Conservation (phyloP, 805 yeast species). For the Ogataea ramenticola region DNA sequence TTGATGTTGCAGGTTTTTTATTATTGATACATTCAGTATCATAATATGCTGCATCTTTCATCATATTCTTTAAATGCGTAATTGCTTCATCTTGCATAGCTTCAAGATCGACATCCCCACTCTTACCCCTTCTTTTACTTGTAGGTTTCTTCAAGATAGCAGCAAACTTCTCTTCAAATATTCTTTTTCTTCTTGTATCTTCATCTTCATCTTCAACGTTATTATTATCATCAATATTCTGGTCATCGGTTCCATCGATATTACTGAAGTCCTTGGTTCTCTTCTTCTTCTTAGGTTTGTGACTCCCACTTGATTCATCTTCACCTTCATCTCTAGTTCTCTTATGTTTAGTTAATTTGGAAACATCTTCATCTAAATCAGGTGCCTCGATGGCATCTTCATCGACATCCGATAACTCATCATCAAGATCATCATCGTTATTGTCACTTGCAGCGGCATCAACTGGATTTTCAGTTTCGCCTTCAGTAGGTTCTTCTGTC, state of each 20-base stretch:
- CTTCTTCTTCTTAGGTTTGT: background rate
- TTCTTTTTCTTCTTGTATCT: slow-evolving; percentile 50
- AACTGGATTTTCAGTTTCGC: slow-evolving; percentile 2
- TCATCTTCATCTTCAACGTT: slow-evolving; percentile 31
- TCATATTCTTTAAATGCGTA: slow-evolving; percentile 71
- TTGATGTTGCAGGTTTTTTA: slow-evolving; percentile 66
- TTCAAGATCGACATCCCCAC: slow-evolving; percentile 90
- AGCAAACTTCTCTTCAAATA: slow-evolving; percentile 75
- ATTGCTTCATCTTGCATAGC: slow-evolving; percentile 91
- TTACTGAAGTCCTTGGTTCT: background rate
- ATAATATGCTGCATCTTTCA: slow-evolving; percentile 80
- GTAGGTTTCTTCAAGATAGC: slow-evolving; percentile 56
- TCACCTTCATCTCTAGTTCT: slow-evolving; percentile 5
- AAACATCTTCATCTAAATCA: slow-evolving; percentile 13
- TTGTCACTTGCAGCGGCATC: slow-evolving; percentile 5
- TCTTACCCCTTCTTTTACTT: slow-evolving; percentile 49
- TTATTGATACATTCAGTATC: slow-evolving; percentile 55
- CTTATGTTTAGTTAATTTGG: slow-evolving; percentile 11
- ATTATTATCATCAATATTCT: slow-evolving; percentile 14
- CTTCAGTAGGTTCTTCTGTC: background rate
- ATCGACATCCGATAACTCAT: slow-evolving; percentile 29
- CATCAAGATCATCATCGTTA: slow-evolving; percentile 3
- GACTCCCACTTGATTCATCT: background rate
- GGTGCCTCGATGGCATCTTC: slow-evolving; percentile 25
- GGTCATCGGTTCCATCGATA: slow-evolving; percentile 18